Base-by-base conservation (phyloP, 306 rosid genomes). In the Castanea sativa region DNA sequence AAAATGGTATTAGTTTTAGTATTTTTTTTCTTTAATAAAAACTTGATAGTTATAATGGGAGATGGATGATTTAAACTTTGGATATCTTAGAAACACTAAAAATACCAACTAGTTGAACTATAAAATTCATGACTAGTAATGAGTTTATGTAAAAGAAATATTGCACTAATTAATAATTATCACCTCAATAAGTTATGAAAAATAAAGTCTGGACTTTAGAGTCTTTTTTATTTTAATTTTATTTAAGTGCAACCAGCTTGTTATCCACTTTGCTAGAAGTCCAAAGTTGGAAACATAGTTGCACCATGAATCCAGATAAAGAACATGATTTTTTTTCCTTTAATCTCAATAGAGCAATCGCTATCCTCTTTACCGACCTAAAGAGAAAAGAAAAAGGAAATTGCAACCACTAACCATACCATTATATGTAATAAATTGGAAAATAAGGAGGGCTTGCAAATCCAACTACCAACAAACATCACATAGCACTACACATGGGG, bases 171-270 rank as follows among this genome's bases (percentile, higher is more conserved):
- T 43, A 43, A 2, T 8, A 0, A 15, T 0, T 49, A 49, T 49
- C 53, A 49, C 4, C 15, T 3, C 0, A 49, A 49, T 15, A 12
- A 49, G 53, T 49, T 12, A 12, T 0, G 4, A 1, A 8, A 41
- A 41, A 41, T 8, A 9, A 49, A 3, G 53, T 3, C 15, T 10
- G 4, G 1, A 49, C 53, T 49, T 49, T 2, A 3, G 16, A 49
- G 53, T 10, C 16, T 12, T 13, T 49, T 3, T 49, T 1, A 10
- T 49, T 49, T 12, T 1, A 13, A 12, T 55, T 57, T 51, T 56
- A 63, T 64, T 29, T 25, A 4, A 83, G 86, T 83, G 82, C 82
- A 83, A 78, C 77, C 75, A 58, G 57, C 86, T 55, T 73, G 80
- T 82, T 65, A 41, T 77, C 82, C 85, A 73, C 82, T 78, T 25